A percentile compares a stretch with the other conserved stretches of the same genome.
phyloP scores from a whole-genome alignment of 169 alveolate genomes.

The Plasmodium cynomolgi region DNA sequence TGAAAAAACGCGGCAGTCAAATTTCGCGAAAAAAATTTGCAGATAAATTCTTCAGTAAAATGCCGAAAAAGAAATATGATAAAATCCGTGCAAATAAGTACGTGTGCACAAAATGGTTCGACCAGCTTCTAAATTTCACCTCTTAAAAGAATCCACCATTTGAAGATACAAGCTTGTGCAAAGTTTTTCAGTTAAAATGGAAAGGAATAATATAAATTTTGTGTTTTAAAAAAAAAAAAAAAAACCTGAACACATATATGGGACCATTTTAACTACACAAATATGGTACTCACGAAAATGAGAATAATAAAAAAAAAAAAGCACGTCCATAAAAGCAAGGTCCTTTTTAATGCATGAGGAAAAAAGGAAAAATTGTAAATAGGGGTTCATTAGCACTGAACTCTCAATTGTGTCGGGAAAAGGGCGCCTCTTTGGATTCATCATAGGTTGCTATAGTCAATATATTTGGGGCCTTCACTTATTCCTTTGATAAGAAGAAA shows the following conservation, averaged over 20 bases:
- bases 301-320: neutral
- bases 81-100: neutral
- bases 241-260: neutral
- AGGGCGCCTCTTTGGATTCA: neutral
- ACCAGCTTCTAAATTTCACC: neutral
- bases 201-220: neutral
- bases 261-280: neutral
- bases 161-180: neutral
- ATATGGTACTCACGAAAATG: neutral
- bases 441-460: slow-evolving; percentile 24
- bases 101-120: neutral
- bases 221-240: neutral
- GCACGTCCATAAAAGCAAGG: neutral
- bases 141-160: neutral
- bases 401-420: neutral
- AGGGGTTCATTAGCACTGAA: neutral
- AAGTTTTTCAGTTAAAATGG: neutral
- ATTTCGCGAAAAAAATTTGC: too few relatives aligned
- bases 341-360: neutral
- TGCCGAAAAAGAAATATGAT: neutral
- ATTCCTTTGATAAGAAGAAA: slow-evolving; percentile 40
- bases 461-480: slow-evolving; percentile 41
- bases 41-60: neutral
- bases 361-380: neutral
- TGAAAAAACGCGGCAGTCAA: neutral